Evolutionary conservation across 352 stramenopile genomes (phyloP).

Genomic region (Thalassiosira oceanica): DNA sequence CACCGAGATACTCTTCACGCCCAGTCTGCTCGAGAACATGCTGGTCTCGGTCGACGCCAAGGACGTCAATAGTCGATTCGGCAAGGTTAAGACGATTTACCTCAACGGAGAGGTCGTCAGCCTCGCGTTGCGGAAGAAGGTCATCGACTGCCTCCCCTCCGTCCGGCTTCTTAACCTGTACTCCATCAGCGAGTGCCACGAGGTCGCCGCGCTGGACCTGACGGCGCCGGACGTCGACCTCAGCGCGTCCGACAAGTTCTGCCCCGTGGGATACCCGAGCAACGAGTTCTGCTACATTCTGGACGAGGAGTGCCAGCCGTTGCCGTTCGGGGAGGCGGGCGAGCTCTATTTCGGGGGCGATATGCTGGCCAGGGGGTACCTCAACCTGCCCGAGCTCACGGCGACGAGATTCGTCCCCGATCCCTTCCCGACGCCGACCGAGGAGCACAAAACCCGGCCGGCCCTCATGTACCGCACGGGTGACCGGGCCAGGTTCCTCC

Average conservation of each 20-base stretch:
- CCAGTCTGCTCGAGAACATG: constrained; percentile 87
- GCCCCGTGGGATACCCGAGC: constrained; percentile 24
- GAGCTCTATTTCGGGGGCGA: constrained; percentile 74
- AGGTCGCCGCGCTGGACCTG: constrained; percentile 80
- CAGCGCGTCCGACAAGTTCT: constrained; percentile 32
- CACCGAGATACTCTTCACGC: constrained; percentile 91
- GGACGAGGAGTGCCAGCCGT: constrained; percentile 56
- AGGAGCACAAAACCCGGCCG: constrained; percentile 26
- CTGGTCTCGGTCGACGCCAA: constrained; percentile 78
- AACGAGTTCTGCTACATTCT: constrained; percentile 45
- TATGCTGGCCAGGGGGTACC: constrained; percentile 75
- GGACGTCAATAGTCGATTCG: constrained; percentile 78
- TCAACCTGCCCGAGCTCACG: constrained; percentile 79
- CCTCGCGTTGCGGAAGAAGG: constrained; percentile 85
- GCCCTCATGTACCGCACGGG: constrained; percentile 88
- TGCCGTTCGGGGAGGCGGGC: constrained; percentile 55
- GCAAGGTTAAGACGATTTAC: constrained; percentile 85
- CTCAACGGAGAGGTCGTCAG: constrained; percentile 92
- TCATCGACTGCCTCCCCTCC: constrained; percentile 84
- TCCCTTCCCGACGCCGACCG: constrained; percentile 57
- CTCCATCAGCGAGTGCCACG: constrained; percentile 91
- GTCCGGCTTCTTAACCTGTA: constrained; percentile 91
- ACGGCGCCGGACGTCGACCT: constrained; percentile 33
- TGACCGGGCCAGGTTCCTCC: constrained; percentile 87
- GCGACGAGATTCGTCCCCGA: constrained; percentile 79